Conservation (phyloP, 2,329 filamentous ascomycete genomes). For the Colletotrichum theobromicola region DNA sequence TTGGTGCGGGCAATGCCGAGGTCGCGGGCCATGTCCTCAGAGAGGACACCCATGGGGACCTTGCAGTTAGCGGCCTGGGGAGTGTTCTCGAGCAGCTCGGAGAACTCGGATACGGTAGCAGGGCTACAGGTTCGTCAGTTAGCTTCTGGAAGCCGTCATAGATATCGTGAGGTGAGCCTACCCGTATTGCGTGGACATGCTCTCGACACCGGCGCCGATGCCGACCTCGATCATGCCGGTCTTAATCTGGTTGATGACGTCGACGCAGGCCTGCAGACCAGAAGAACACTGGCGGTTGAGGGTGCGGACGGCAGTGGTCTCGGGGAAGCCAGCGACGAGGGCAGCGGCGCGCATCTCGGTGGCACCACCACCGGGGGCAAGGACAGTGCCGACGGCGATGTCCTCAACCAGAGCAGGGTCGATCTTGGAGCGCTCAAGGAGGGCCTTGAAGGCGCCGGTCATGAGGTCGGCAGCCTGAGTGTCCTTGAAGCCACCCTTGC, state of each 20-base stretch:
- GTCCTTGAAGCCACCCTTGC: slow-evolving; percentile 95
- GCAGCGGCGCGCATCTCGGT: slow-evolving; percentile 96
- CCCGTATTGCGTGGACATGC: slow-evolving; percentile 94
- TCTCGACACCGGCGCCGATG: slow-evolving; percentile 93
- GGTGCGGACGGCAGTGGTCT: slow-evolving; percentile 80
- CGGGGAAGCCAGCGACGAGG: slow-evolving; percentile 89
- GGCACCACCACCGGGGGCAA: slow-evolving; percentile 90
- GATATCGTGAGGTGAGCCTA: slow-evolving; percentile 42
- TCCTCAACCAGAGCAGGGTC: slow-evolving; percentile 90
- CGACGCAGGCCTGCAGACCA: slow-evolving; percentile 89
- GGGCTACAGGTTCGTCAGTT: slow-evolving; percentile 56
- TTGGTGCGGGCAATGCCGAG: slow-evolving; percentile 71
- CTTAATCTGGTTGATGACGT: slow-evolving; percentile 92
- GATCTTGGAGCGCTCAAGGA: slow-evolving; percentile 86
- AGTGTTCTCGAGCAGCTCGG: slow-evolving; percentile 82
- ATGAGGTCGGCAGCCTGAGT: slow-evolving; percentile 87
- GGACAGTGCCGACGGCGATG: slow-evolving; percentile 88
- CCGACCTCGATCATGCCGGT: slow-evolving; percentile 94
- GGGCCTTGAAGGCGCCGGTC: slow-evolving; percentile 78
- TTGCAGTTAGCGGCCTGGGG: slow-evolving; percentile 92
- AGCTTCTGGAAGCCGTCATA: neutral
- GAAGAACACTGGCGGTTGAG: slow-evolving; percentile 95
- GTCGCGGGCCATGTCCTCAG: slow-evolving; percentile 93
- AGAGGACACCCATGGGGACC: slow-evolving; percentile 93
- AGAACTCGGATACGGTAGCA: slow-evolving; percentile 89